Conservation (phyloP, 2,329 filamentous ascomycete genomes). For the Fusarium musae region DNA sequence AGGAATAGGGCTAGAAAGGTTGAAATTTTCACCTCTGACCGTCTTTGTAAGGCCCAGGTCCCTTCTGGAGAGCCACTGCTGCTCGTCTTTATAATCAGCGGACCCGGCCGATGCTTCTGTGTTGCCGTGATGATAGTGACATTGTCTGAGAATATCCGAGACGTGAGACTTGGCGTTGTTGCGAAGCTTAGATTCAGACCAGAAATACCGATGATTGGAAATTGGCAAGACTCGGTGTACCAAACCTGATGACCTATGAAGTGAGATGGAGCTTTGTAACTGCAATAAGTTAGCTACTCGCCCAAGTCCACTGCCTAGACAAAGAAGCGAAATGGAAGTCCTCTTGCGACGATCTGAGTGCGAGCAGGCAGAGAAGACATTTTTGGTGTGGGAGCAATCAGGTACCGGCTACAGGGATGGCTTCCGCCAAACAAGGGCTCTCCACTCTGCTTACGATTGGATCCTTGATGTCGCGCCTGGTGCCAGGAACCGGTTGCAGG, state of each 20-base stretch:
- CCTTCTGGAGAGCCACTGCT: conserved; percentile 4
- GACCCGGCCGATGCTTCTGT: conserved; percentile 5
- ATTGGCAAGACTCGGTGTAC: conserved; percentile 12
- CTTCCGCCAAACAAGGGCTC: conserved; percentile 38
- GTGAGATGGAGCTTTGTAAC: conserved; percentile 12
- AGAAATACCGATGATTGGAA: conserved; percentile 13
- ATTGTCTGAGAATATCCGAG: conserved; percentile 18
- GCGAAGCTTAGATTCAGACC: conserved; percentile 5
- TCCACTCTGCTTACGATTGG: conserved; percentile 30
- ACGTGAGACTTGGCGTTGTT: conserved; percentile 28
- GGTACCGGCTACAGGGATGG: conserved; percentile 43
- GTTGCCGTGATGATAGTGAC: conserved; percentile 8
- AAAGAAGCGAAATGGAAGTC: conserved; percentile 40
- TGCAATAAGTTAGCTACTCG: conserved; percentile 22
- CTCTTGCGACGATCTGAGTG: conserved; percentile 23
- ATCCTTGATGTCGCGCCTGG: conserved; percentile 29
- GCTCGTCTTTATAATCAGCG: conserved; percentile 26
- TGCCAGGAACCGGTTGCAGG: conserved; percentile 40
- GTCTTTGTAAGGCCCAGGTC: conserved; percentile 10
- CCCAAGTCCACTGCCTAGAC: conserved; percentile 12
- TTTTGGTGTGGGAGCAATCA: conserved; percentile 41
- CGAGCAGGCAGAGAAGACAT: neutral
- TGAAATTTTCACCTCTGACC: conserved; percentile 11
- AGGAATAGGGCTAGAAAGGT: conserved; percentile 9
- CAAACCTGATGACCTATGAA: neutral